Evolutionary conservation across 2,329 filamentous ascomycete species (phyloP).

Genomic region (Capronia epimyces): DNA sequence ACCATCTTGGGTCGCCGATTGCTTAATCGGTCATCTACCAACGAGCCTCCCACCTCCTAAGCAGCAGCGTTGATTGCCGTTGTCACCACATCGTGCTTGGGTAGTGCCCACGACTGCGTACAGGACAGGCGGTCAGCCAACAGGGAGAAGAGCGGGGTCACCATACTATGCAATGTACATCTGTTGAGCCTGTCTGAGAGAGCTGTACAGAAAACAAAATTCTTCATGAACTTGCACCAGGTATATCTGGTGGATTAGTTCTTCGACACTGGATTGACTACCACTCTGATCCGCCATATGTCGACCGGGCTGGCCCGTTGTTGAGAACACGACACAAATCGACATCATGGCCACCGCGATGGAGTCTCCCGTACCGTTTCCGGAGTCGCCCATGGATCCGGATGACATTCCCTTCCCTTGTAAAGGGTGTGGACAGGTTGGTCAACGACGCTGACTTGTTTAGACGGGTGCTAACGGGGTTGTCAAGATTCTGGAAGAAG

Average conservation of each 20-base stretch:
- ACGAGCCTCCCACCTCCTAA: neutral
- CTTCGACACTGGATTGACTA: constrained; percentile 7
- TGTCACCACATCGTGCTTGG: constrained; percentile 2
- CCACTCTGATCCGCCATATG: constrained; percentile 14
- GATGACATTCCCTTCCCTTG: constrained; percentile 79
- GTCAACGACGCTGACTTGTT: constrained; percentile 28
- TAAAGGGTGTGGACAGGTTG: constrained; percentile 87
- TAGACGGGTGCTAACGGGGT: constrained; percentile 18
- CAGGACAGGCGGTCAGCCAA: constrained; percentile 3
- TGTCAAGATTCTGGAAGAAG: constrained; percentile 85
- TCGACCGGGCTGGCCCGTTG: constrained; percentile 9
- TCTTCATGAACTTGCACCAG: neutral
- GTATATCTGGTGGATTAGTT: neutral
- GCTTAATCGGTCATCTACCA: neutral
- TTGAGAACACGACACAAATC: constrained; percentile 6
- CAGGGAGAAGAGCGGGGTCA: neutral
- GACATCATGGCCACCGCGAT: constrained; percentile 49
- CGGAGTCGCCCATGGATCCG: constrained; percentile 62
- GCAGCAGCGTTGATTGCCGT: neutral
- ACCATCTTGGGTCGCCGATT: neutral
- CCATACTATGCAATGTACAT: constrained; percentile 9
- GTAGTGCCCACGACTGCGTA: constrained; percentile 17
- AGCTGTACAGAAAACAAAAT: constrained; percentile 2
- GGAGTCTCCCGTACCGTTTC: constrained; percentile 52
- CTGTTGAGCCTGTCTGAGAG: constrained; percentile 6